Conservation (phyloP, 2,329 filamentous ascomycete genomes). For the Botrytis cinerea region DNA sequence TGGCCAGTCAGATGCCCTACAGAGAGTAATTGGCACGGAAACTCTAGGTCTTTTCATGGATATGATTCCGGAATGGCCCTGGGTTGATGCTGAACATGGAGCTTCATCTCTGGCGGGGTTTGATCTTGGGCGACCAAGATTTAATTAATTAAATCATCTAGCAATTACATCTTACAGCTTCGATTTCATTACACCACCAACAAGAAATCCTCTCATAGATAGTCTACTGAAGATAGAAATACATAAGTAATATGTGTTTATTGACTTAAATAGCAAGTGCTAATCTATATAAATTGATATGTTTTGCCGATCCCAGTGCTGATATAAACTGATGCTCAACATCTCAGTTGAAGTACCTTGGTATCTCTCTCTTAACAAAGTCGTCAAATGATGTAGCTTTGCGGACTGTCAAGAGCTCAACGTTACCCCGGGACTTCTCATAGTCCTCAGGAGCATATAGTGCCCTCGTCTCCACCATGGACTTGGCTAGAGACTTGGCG, state of each 20-base stretch:
- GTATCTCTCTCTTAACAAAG: slow-evolving; percentile 14
- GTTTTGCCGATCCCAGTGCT: slow-evolving; percentile 8
- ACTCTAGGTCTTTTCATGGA: slow-evolving; percentile 11
- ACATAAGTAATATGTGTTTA: slow-evolving; percentile 11
- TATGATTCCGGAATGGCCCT: slow-evolving; percentile 10
- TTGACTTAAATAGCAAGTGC: slow-evolving; percentile 8
- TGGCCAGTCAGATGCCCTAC: slow-evolving; percentile 6
- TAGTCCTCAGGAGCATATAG: slow-evolving; percentile 8
- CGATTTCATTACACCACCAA: slow-evolving; percentile 10
- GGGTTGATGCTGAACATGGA: slow-evolving; percentile 12
- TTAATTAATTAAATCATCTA: slow-evolving; percentile 11
- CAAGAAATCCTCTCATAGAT: slow-evolving; percentile 9
- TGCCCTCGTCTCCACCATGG: slow-evolving; percentile 14
- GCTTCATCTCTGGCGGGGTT: slow-evolving; percentile 8
- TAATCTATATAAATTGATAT: slow-evolving; percentile 11
- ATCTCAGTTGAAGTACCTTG: slow-evolving; percentile 12
- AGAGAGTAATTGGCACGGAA: slow-evolving; percentile 11
- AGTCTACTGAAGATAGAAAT: slow-evolving; percentile 11
- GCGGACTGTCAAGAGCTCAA: slow-evolving; percentile 7
- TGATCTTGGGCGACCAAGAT: slow-evolving; percentile 11
- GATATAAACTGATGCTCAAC: slow-evolving; percentile 13
- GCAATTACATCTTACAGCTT: slow-evolving; percentile 8
- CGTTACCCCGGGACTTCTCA: slow-evolving; percentile 6
- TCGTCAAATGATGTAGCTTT: slow-evolving; percentile 8
- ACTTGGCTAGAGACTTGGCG: slow-evolving; percentile 12